Evolutionary conservation across 1,284 basidiomycete species (phyloP).

Genomic region (Leccinum variabile): DNA sequence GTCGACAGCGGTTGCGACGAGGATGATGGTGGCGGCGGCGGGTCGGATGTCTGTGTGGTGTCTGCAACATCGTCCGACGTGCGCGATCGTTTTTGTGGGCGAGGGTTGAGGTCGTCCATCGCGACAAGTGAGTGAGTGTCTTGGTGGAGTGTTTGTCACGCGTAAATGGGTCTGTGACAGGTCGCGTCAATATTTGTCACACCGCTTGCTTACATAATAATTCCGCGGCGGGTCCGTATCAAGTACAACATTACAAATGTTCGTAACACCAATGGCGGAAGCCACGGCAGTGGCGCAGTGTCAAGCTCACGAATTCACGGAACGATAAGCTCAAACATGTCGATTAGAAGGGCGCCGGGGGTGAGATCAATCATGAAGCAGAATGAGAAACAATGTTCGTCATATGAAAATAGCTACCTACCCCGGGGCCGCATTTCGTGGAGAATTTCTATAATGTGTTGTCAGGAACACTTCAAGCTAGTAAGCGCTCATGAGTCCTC

Average conservation of each 20-base stretch:
- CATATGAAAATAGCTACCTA: slow-evolving; percentile 5
- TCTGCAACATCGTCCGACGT: slow-evolving; percentile 8
- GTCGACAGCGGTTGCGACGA: slow-evolving; percentile 3
- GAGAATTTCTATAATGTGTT: slow-evolving; percentile 2
- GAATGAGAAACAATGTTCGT: neutral
- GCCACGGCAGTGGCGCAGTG: neutral
- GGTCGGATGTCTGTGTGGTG: neutral
- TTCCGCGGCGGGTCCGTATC: no score
- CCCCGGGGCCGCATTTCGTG: slow-evolving; percentile 11
- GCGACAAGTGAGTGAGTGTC: neutral
- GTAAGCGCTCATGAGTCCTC: neutral
- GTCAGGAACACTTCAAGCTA: slow-evolving; percentile 7
- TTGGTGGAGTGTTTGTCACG: slow-evolving; percentile 23
- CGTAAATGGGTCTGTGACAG: slow-evolving; percentile 31
- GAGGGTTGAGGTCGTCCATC: slow-evolving; percentile 27
- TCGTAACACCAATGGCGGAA: neutral
- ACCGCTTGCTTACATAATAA: neutral
- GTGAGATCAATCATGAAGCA: neutral
- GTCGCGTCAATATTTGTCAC: slow-evolving; percentile 19
- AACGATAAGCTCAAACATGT: neutral
- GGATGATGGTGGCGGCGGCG: neutral
- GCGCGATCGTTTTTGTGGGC: slow-evolving; percentile 32
- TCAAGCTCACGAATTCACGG: neutral
- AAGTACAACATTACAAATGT: no score
- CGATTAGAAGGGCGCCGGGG: slow-evolving; percentile 1